Evolutionary conservation across 2,329 filamentous ascomycete genomes (phyloP), one percentile per base, ranked within the genome.

Genomic region (Dothideomycetes sp.): DNA sequence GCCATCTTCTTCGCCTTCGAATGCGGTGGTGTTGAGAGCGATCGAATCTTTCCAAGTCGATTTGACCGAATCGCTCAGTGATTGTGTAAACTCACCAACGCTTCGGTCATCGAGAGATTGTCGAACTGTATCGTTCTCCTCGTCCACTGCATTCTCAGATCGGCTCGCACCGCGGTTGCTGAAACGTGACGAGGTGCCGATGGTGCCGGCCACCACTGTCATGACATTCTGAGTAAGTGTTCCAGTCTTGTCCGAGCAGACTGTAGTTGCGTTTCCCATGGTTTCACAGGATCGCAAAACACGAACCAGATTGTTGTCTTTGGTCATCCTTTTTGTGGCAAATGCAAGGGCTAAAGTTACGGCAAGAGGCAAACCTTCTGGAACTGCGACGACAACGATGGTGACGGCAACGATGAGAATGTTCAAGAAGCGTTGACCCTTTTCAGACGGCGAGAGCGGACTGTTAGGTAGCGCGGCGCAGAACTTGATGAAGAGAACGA

Each of bases 401-500:
- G 77, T 81, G 34, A 81, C 73, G 27, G 75, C 72, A 19, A 76
- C 72, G 41, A 81, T 79, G 34, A 80, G 66, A 34, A 80, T 78
- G 19, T 71, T 65, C 46, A 79, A 59, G 53, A 80, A 80, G 37
- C 70, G 70, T 52, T 89, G 84, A 7, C 83, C 87, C 63, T 93
- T 94, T 38, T 77, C 59, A 3, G 84, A 78, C 3, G 85, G 70
- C 0, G 71, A 70, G 2, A 63, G 63, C 3, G 54, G 47, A 42
- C 74, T 68, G 14, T 61, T 52, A 3, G 72, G 70, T 3, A 94
- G 71, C 10, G 75, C 64, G 35, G 79, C 84, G 8, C 91, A 67
- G 55, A 94, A 95, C 52, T 86, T 75, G 63, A 94, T 88, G 53
- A 94, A 76, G 11, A 94, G 70, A 34, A 93, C 81, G 34, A 89